A percentile compares a stretch with the other conserved stretches of the same genome.
Conservation (phyloP, 129 eudicot genomes). For the Tanacetum coccineum region DNA sequence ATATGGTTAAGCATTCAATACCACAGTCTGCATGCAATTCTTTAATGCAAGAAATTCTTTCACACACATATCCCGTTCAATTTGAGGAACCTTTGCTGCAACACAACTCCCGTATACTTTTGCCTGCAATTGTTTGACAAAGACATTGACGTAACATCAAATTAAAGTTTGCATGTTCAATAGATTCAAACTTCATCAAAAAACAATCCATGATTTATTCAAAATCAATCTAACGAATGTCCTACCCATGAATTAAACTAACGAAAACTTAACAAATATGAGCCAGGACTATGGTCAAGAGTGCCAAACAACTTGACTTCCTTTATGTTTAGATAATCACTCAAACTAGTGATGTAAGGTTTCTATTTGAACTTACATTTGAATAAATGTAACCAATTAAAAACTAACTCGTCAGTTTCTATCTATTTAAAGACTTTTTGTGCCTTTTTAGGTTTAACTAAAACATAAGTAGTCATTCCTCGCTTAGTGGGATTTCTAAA, state of each 20-base stretch:
- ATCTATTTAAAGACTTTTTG: background rate
- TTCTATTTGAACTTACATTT: conserved; percentile 4
- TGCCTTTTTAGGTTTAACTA: background rate
- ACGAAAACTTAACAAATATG: conserved; percentile 11
- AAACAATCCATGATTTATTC: no score
- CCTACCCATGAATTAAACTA: conserved; percentile 2
- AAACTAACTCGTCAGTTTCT: conserved; percentile 2
- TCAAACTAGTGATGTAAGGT: conserved; percentile 8
- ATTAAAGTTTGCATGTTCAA: no score
- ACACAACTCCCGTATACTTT: no score
- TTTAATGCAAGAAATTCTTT: no score
- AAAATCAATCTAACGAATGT: background rate
- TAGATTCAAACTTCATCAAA: no score
- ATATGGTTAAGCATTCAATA: no score
- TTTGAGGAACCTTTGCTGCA: no score
- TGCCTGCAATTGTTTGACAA: no score
- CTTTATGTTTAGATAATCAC: conserved; percentile 1
- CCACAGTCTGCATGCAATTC: no score
- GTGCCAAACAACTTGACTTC: conserved; percentile 8
- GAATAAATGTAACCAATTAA: background rate
- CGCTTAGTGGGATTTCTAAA: background rate
- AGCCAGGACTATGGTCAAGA: conserved; percentile 4
- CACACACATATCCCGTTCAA: no score
- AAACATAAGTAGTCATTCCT: background rate
- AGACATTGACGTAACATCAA: no score